A percentile compares a stretch with the other conserved stretches of the same genome.
phyloP scores from a whole-genome alignment of 2,329 filamentous ascomycete genomes.

The Xylariaceae sp. region DNA sequence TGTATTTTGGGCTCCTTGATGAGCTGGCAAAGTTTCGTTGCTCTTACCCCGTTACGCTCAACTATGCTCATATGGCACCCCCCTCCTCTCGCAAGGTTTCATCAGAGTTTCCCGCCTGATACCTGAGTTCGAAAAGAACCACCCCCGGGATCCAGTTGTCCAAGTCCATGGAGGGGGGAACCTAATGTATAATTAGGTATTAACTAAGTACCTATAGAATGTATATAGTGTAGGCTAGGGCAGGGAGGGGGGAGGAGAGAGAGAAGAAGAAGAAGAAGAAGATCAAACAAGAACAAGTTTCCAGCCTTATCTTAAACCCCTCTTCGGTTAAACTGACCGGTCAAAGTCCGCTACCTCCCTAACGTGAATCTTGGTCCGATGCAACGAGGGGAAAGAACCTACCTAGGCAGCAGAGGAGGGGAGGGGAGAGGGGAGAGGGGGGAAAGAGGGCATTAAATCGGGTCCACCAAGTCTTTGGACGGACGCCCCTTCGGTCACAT shows the following conservation, averaged over 20 bases:
- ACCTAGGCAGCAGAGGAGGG: not conserved
- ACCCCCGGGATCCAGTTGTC: too few species aligned
- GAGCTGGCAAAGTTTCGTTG: too few species aligned
- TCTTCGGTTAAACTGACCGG: not conserved
- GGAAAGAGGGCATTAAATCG: not conserved
- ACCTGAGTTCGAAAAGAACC: not conserved
- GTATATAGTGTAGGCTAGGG: not conserved
- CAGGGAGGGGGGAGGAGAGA: not conserved
- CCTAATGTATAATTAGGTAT: too few species aligned
- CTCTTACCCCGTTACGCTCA: too few species aligned
- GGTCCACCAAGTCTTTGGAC: slow-evolving; percentile 1
- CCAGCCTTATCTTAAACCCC: slow-evolving; percentile 1
- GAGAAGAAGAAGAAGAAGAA: not conserved
- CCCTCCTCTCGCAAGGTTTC: not conserved
- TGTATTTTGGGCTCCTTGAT: too few species aligned
- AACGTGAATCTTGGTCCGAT: slow-evolving; percentile 3
- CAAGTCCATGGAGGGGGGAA: too few species aligned
- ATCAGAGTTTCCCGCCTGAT: not conserved
- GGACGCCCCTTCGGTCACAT: slow-evolving; percentile 3
- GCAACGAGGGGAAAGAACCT: not conserved
- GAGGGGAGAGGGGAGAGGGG: not conserved
- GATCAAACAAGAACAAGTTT: slow-evolving; percentile 1
- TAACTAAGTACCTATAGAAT: too few species aligned
- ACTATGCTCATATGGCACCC: too few species aligned
- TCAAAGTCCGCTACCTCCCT: not conserved